Evolutionary conservation across 495 filamentous ascomycete genomes (phyloP).

Genomic region (Aspergillus cristatus): DNA sequence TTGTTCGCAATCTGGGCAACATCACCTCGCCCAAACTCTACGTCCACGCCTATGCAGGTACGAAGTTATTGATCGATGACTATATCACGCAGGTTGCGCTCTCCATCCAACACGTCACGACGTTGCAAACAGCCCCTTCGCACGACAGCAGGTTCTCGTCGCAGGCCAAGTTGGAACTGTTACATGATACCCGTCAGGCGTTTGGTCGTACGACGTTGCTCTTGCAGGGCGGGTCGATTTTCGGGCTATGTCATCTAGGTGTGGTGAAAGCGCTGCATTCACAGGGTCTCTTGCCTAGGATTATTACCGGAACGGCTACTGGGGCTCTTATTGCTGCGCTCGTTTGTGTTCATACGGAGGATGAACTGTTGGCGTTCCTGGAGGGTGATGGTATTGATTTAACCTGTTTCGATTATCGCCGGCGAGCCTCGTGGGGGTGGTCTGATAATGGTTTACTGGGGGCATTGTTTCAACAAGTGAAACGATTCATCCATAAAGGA

Average conservation of each 20-base stretch:
- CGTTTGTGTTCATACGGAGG: conserved; percentile 81
- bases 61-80: conserved; percentile 83
- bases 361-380: conserved; percentile 69
- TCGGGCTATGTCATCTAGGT: conserved; percentile 84
- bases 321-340: conserved; percentile 87
- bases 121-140: conserved; percentile 52
- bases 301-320: conserved; percentile 85
- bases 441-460: conserved; percentile 36
- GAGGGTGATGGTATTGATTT: conserved; percentile 75
- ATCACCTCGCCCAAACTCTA: conserved; percentile 80
- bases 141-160: conserved; percentile 56
- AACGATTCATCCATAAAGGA: conserved; percentile 60
- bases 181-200: conserved; percentile 84
- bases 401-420: conserved; percentile 55
- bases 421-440: too few relatives aligned
- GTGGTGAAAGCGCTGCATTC: conserved; percentile 84
- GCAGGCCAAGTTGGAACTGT: conserved; percentile 76
- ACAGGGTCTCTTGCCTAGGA: conserved; percentile 74
- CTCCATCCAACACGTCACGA: conserved; percentile 67
- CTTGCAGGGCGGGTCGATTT: conserved; percentile 84
- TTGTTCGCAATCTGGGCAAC: conserved; percentile 86
- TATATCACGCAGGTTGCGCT: conserved; percentile 78
- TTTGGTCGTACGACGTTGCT: conserved; percentile 84
- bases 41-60: conserved; percentile 78
- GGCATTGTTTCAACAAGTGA: conserved; percentile 51